Evolutionary conservation across 345 rosid genomes (phyloP).

Genomic region (Viola odorata): DNA sequence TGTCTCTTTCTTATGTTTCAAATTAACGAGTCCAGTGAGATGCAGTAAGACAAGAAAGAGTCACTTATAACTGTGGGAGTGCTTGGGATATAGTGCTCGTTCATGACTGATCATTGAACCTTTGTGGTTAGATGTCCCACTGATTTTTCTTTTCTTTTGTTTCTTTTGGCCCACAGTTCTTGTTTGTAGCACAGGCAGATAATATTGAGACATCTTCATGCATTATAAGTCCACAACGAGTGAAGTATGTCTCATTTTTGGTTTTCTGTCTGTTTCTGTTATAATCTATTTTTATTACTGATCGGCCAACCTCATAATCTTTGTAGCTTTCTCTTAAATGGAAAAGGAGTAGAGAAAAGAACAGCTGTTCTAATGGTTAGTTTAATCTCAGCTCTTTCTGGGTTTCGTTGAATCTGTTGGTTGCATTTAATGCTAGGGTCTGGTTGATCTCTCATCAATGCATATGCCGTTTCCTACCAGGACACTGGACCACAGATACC

Average conservation of each 20-base stretch:
- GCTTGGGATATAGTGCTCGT: too few species aligned
- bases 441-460: slow-evolving; percentile 4
- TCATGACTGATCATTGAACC: too few species aligned
- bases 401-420: neutral
- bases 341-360: slow-evolving; percentile 69
- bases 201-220: slow-evolving; percentile 70
- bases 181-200: slow-evolving; percentile 72
- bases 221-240: slow-evolving; percentile 67
- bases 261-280: slow-evolving; percentile 11
- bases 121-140: neutral
- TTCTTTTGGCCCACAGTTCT: slow-evolving; percentile 44
- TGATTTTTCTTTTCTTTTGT: slow-evolving; percentile 3
- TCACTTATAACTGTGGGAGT: neutral
- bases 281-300: slow-evolving; percentile 5
- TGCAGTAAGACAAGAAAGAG: neutral
- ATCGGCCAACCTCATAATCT: slow-evolving; percentile 11
- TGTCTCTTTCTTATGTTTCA: slow-evolving; percentile 8
- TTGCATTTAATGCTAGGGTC: neutral
- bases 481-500: slow-evolving; percentile 84
- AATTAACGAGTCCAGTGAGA: neutral
- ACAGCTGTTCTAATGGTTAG: slow-evolving; percentile 60
- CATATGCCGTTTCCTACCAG: too few species aligned
- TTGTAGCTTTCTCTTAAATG: slow-evolving; percentile 76
- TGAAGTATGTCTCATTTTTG: slow-evolving; percentile 45
- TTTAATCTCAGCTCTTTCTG: slow-evolving; percentile 11